Evolutionary conservation across 1,284 basidiomycete species (phyloP).

Genomic region (Sutorius eximius): DNA sequence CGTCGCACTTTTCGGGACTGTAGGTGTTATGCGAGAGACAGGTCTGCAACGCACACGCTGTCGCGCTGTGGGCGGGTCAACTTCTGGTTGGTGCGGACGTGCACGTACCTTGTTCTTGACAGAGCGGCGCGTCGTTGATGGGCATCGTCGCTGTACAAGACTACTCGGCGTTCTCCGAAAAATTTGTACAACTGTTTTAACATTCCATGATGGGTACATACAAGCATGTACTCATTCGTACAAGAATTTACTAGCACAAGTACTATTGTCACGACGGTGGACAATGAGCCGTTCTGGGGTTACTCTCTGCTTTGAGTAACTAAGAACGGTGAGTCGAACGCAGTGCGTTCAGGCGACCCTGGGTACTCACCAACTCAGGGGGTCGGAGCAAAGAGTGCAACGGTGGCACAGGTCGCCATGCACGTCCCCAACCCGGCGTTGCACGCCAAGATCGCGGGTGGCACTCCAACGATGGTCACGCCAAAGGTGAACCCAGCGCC

Average conservation of each 20-base stretch:
- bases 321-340: not conserved
- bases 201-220: slow-evolving; percentile 7
- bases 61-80: not conserved
- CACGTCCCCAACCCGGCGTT: slow-evolving; percentile 52
- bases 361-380: slow-evolving; percentile 18
- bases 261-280: slow-evolving; percentile 5
- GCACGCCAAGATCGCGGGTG: slow-evolving; percentile 49
- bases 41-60: slow-evolving; percentile 62
- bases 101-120: slow-evolving; percentile 36
- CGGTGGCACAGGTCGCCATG: slow-evolving; percentile 41
- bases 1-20: slow-evolving; percentile 58
- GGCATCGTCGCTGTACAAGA: not conserved
- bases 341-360: too few relatives aligned
- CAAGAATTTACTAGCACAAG: slow-evolving; percentile 6
- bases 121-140: slow-evolving; percentile 5
- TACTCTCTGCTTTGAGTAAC: not conserved
- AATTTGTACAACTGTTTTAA: not conserved
- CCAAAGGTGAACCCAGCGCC: slow-evolving; percentile 55
- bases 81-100: too few relatives aligned
- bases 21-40: slow-evolving; percentile 69
- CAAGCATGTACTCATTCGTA: not conserved
- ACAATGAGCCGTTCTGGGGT: not conserved
- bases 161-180: slow-evolving; percentile 5
- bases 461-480: slow-evolving; percentile 42
- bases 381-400: slow-evolving; percentile 35